Evolutionary conservation across 768 basidiomycete genomes (phyloP).

Genomic region (Paxillus involutus): DNA sequence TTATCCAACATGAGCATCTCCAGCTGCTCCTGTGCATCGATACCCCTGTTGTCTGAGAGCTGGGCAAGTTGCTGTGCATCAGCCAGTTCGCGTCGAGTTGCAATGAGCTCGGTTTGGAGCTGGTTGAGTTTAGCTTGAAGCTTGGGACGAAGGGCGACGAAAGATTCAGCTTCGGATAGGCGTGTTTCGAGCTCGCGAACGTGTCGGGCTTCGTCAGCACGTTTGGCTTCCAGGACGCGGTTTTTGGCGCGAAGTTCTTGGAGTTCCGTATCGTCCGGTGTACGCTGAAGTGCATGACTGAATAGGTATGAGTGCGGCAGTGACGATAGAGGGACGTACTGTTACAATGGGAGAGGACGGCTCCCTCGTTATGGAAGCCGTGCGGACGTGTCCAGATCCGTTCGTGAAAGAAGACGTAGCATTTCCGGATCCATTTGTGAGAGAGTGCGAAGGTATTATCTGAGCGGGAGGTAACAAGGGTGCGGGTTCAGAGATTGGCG

Average conservation of each 20-base stretch:
- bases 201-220: slow-evolving; percentile 81
- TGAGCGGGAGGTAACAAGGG: slow-evolving; percentile 12
- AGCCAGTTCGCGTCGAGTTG: slow-evolving; percentile 71
- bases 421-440: slow-evolving; percentile 6
- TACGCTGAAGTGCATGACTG: slow-evolving; percentile 18
- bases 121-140: slow-evolving; percentile 84
- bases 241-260: slow-evolving; percentile 84
- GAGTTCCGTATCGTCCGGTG: slow-evolving; percentile 56
- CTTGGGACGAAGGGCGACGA: slow-evolving; percentile 84
- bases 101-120: slow-evolving; percentile 77
- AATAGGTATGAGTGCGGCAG: slow-evolving; percentile 3
- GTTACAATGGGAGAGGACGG: slow-evolving; percentile 26
- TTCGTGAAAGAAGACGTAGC: slow-evolving; percentile 2
- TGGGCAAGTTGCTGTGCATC: slow-evolving; percentile 76
- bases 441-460: slow-evolving; percentile 16
- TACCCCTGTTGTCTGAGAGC: slow-evolving; percentile 64
- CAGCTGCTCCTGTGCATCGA: slow-evolving; percentile 85
- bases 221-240: slow-evolving; percentile 82
- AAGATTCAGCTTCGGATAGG: slow-evolving; percentile 81
- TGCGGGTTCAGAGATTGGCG: slow-evolving; percentile 12
- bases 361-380: slow-evolving; percentile 22
- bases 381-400: slow-evolving; percentile 11
- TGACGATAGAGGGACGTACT: slow-evolving; percentile 10
- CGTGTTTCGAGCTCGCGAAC: slow-evolving; percentile 83
- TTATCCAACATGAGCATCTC: slow-evolving; percentile 96